Conservation (phyloP, 2,329 filamentous ascomycete species). For the Fusarium annulatum region DNA sequence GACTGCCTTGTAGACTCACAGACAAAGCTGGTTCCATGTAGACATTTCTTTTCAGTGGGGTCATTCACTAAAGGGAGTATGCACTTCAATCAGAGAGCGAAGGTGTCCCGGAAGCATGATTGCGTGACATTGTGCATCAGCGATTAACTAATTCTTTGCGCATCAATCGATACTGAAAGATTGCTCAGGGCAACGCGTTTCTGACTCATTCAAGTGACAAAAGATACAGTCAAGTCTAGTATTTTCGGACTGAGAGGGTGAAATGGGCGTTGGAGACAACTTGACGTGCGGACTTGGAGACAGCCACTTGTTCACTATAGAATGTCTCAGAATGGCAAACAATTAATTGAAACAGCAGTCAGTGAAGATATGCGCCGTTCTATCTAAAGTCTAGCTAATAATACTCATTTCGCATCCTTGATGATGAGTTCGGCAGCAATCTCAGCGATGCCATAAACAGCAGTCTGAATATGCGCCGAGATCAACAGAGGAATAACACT, state of each 20-base stretch:
- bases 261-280: neutral
- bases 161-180: fast-evolving
- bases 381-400: too few relatives aligned
- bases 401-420: slow-evolving; percentile 1
- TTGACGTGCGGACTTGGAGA: too few relatives aligned
- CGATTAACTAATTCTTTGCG: neutral
- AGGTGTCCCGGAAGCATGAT: fast-evolving
- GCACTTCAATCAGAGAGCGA: neutral
- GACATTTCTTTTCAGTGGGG: fast-evolving
- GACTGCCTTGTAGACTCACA: fast-evolving
- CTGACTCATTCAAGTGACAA: fast-evolving
- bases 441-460: slow-evolving; percentile 65
- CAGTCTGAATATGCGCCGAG: slow-evolving; percentile 61
- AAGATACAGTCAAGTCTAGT: fast-evolving
- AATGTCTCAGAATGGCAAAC: neutral
- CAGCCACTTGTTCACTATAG: fast-evolving
- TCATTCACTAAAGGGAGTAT: too few relatives aligned
- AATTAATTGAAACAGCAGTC: neutral
- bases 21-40: fast-evolving
- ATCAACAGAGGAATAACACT: slow-evolving; percentile 61
- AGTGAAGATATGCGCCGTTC: fast-evolving
- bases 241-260: fast-evolving
- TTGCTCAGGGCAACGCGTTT: fast-evolving
- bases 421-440: slow-evolving; percentile 51
- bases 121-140: neutral